Evolutionary conservation across 768 basidiomycete genomes (phyloP), one percentile per base, ranked within the genome.

Genomic region (Roridomyces roridus): DNA sequence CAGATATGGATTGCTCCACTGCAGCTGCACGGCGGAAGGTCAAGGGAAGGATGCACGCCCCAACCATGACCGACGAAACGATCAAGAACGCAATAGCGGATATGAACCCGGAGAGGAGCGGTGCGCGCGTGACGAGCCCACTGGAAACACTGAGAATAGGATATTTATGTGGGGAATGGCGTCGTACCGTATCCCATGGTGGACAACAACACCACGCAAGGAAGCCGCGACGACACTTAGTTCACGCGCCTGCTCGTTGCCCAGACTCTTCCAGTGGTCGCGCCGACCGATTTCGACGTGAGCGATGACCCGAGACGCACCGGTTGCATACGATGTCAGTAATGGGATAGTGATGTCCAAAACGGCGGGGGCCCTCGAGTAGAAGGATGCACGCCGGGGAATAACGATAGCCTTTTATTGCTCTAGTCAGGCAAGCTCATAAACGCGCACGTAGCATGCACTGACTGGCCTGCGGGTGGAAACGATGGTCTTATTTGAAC

Each of bases 201-300:
- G 88, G 34, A 82, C 79, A 26, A 90, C 81, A 18, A 74, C 72
- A 9, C 92, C 92, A 51, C 74, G 78, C 39, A 94, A 62, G 34
- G 77, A 80, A 20, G 90, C 88, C 20, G 83, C 77, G 26, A 81
- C 66, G 9, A 94, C 83, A 59, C 82, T 88, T 4, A 94, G 65
- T 69, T 94, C 92, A 49, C 87, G 85, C 15, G 85, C 89, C 71
- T 87, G 75, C 3, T 91, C 92, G 14, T 69, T 74, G 6, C 91
- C 91, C 20, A 94, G 44, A 25, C 74, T 80, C 68, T 72, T 85
- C 92, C 92, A 94, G 28, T 75, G 75, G 67, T 94, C 92, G 12
- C 72, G 77, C 39, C 92, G 84, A 5, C 92, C 92, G 39, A 94
- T 67, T 65, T 89, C 82, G n/a, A 94, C 76, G 46, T 70, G 72